Conservation (phyloP, 768 basidiomycete genomes). For the Macrolepiota dolichaula region DNA sequence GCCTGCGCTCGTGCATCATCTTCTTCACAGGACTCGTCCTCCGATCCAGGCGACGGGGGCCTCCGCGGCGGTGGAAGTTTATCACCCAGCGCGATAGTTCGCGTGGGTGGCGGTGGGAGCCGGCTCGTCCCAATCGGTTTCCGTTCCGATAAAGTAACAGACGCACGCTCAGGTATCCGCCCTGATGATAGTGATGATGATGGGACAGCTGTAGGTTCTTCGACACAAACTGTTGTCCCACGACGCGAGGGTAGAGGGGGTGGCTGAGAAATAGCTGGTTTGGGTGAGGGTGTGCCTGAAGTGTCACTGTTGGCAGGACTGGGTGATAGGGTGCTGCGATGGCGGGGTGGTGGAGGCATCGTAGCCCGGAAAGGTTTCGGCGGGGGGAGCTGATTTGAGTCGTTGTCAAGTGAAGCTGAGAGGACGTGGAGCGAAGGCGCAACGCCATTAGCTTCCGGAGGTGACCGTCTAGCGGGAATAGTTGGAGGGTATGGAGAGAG, state of each 20-base stretch:
- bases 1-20: conserved; percentile 46
- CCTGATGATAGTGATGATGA: conserved; percentile 15
- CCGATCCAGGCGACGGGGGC: conserved; percentile 37
- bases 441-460: not conserved
- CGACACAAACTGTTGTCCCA: conserved; percentile 17
- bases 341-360: conserved; percentile 25
- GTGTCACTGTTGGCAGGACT: conserved; percentile 10
- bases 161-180: conserved; percentile 23
- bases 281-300: conserved; percentile 13
- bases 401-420: conserved; percentile 5
- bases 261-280: conserved; percentile 25
- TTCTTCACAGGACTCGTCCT: conserved; percentile 59
- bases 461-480: conserved; percentile 18
- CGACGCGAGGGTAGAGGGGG: conserved; percentile 48
- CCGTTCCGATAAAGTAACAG: conserved; percentile 28
- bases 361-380: conserved; percentile 14
- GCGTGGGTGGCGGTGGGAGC: conserved; percentile 73
- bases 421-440: not conserved
- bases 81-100: conserved; percentile 65
- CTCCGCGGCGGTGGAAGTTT: conserved; percentile 65
- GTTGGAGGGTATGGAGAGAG: conserved; percentile 17
- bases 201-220: conserved; percentile 18
- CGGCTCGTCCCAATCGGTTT: conserved; percentile 35
- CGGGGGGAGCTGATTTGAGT: conserved; percentile 11
- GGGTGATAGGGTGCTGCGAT: conserved; percentile 16